phyloP scores from a whole-genome alignment of 371 early-diverging fungal genomes.

The Actinomortierella ambigua region DNA sequence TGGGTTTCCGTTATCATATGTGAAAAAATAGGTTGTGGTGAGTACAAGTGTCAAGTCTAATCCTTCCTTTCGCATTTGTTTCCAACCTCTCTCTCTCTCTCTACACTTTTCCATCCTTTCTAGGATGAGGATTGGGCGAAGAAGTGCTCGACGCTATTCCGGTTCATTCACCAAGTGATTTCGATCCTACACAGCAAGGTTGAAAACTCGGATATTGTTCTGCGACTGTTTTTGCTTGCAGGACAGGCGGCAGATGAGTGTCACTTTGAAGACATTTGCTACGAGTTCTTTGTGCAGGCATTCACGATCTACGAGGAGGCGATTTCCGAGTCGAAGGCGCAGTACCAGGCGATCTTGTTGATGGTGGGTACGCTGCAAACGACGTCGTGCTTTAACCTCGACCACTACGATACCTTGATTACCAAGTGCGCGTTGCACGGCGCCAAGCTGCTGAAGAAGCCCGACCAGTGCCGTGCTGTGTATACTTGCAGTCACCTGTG shows the following conservation, averaged over 20 bases:
- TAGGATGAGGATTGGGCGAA: slow-evolving; percentile 68
- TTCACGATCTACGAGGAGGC: slow-evolving; percentile 91
- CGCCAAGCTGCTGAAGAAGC: slow-evolving; percentile 85
- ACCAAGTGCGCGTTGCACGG: slow-evolving; percentile 88
- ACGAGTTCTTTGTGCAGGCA: slow-evolving; percentile 94
- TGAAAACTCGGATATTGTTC: slow-evolving; percentile 71
- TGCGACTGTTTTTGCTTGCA: slow-evolving; percentile 80
- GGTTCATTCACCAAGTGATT: slow-evolving; percentile 80
- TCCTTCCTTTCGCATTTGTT: too few species aligned
- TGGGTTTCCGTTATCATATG: not conserved
- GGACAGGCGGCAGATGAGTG: slow-evolving; percentile 83
- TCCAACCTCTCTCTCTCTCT: not conserved
- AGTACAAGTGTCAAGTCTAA: not conserved
- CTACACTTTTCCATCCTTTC: not conserved
- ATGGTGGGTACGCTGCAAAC: slow-evolving; percentile 83
- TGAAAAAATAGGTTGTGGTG: not conserved
- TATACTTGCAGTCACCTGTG: slow-evolving; percentile 83
- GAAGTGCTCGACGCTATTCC: slow-evolving; percentile 68
- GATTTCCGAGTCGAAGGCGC: slow-evolving; percentile 85
- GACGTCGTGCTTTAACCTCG: slow-evolving; percentile 73
- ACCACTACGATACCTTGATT: slow-evolving; percentile 89
- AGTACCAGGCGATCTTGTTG: slow-evolving; percentile 81
- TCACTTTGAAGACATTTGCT: slow-evolving; percentile 84
- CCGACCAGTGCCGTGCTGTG: slow-evolving; percentile 90
- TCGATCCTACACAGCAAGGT: slow-evolving; percentile 69